Conservation (phyloP, 2,329 filamentous ascomycete species). For the Fusarium buxicola region DNA sequence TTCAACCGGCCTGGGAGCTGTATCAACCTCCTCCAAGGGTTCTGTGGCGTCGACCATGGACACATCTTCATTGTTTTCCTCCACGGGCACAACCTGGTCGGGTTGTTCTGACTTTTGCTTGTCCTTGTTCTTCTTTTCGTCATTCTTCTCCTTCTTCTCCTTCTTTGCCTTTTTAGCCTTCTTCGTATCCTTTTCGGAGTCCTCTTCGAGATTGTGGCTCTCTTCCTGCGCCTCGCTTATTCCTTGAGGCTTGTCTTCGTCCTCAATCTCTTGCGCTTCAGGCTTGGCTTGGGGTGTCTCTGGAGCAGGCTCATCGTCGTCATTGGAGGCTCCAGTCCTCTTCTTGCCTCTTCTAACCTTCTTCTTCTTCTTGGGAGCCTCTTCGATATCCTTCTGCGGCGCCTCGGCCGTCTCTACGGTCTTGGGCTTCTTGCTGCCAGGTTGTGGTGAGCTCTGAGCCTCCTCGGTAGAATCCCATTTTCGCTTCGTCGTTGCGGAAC, state of each 20-base stretch:
- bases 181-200: conserved; percentile 43
- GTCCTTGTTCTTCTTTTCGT: conserved; percentile 19
- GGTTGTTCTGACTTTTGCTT: conserved; percentile 27
- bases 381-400: conserved; percentile 20
- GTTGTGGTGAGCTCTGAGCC: conserved; percentile 43
- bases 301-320: conserved; percentile 12
- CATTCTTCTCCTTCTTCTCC: conserved; percentile 21
- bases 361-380: conserved; percentile 43
- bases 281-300: conserved; percentile 31
- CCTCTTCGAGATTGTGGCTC: conserved; percentile 45
- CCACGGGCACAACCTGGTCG: conserved; percentile 1
- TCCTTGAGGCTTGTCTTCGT: conserved; percentile 48
- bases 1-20: conserved; percentile 7
- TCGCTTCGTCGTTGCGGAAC: conserved; percentile 47
- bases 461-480: conserved; percentile 52
- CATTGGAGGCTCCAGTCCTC: conserved; percentile 30
- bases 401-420: conserved; percentile 27
- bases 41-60: conserved; percentile 39
- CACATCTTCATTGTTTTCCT: conserved; percentile 37
- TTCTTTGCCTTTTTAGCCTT: conserved; percentile 26
- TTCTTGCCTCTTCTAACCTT: conserved; percentile 41
- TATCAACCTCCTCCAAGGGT: conserved; percentile 1
- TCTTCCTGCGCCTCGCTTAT: conserved; percentile 47
- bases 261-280: conserved; percentile 48
- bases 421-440: conserved; percentile 52